Evolutionary conservation across 2,329 filamentous ascomycete species (phyloP), one percentile per base, ranked within the genome.

Genomic region (Sporothrix euskadiensis): DNA sequence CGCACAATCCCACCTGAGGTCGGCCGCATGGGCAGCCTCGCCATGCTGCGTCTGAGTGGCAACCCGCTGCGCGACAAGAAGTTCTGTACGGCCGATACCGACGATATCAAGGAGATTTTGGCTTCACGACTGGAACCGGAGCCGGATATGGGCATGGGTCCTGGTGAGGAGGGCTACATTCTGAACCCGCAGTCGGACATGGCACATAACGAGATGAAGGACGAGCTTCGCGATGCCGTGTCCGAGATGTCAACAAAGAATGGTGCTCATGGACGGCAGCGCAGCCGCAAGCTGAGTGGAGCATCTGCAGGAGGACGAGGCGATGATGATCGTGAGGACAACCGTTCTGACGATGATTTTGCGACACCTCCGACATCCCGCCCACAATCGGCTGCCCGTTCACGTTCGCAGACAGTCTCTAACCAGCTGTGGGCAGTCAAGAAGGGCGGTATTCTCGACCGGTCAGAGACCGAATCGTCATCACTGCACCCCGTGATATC

Each of bases 11-110:
- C 96, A 41, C 87, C 93, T 0, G 90, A 90, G 76, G 88, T 98
- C 73, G 92, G 91, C 5, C 84, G 88, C 35, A 97, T 98, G 94
- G 89, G 93, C 6, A 90, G 83, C 61, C 83, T 99, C 10, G 87
- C 89, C 26, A 90, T 90, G 79, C 87, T 98, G 57, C 89, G 91
- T 4, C 85, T 99, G 44, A 90, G 90, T 59, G 94, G 94, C n/a
- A 99, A 99, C 78, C 96, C 96, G 0, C 84, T 99, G 16, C 88
- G 92, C 16, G 94, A 98, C 80, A 94, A 92, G 80, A 97, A 94
- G 80, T 94, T 96, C 77, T 85, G 94, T 16, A 91, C 89, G 0
- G 92, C 97, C 83, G 87, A 88, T 30, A 94, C 92, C 0, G 92
- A 94, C 16, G 92, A 96, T 71, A 84, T 98, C 75, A 97, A 97